Evolutionary conservation across 2,329 filamentous ascomycete genomes (phyloP).

Genomic region (Ophiostoma tasmaniense): DNA sequence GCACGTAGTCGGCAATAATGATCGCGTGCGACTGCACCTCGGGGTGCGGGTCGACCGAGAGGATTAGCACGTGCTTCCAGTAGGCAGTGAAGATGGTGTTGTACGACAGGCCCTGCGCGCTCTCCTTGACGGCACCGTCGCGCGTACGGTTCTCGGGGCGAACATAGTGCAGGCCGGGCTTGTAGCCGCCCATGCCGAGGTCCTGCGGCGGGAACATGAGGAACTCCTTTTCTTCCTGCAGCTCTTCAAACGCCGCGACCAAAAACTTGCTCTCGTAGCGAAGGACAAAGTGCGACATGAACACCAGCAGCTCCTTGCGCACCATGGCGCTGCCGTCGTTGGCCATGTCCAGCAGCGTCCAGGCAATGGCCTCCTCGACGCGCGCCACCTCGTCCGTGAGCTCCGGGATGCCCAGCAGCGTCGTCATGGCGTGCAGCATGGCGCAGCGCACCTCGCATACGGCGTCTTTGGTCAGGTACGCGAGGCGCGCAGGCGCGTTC

Average conservation of each 20-base stretch:
- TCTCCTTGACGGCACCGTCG: slow-evolving; percentile 49
- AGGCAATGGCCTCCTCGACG: slow-evolving; percentile 84
- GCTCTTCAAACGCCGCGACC: slow-evolving; percentile 83
- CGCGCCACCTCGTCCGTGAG: slow-evolving; percentile 83
- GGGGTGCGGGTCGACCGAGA: slow-evolving; percentile 89
- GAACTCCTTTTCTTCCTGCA: slow-evolving; percentile 73
- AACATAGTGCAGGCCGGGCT: slow-evolving; percentile 55
- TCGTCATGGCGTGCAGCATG: slow-evolving; percentile 87
- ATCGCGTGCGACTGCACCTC: slow-evolving; percentile 82
- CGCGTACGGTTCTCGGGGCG: slow-evolving; percentile 46
- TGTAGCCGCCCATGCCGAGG: slow-evolving; percentile 35
- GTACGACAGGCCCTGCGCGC: slow-evolving; percentile 57
- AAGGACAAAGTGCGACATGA: slow-evolving; percentile 83
- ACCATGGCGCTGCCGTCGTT: slow-evolving; percentile 93
- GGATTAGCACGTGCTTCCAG: slow-evolving; percentile 85
- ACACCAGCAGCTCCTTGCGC: slow-evolving; percentile 84
- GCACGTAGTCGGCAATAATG: slow-evolving; percentile 77
- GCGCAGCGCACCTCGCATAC: slow-evolving; percentile 89
- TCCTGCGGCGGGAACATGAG: slow-evolving; percentile 47
- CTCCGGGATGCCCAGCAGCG: slow-evolving; percentile 88
- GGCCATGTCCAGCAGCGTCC: slow-evolving; percentile 82
- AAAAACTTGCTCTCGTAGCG: slow-evolving; percentile 89
- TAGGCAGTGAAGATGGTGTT: slow-evolving; percentile 89
- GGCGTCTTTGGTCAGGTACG: slow-evolving; percentile 71
- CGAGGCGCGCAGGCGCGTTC: slow-evolving; percentile 72